Base-by-base conservation (phyloP, 2,329 filamentous ascomycete species). In the Phaeosphaeriaceae sp. region DNA sequence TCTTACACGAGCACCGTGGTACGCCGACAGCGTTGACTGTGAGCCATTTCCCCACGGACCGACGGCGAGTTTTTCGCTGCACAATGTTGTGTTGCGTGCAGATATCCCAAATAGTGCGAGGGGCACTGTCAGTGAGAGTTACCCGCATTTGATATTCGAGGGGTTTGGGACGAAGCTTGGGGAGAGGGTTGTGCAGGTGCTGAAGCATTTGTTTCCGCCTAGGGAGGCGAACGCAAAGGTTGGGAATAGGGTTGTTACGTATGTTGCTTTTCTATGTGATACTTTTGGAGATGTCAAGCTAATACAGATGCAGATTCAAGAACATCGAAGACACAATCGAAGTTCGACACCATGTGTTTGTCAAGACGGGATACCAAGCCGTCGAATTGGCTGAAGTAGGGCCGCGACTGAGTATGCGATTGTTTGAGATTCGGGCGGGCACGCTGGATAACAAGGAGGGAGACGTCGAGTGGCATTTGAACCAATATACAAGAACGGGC, bases 391-490 rank as follows among this genome's bases (percentile, higher is more conserved):
- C 70, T 0, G 67, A 72, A 43, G 68, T 72, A 2, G 68, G 93
- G 0, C 94, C 94, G 1, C 83, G 94, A 48, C 96, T 97, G 90
- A 96, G 92, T n/a, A 94, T 97, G 91, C 83, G 91, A 60, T 79
- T 92, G 44, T 99, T 97, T 69, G 91, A 97, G 77, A 96, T 99
- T 54, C 83, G 92, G 38, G 88, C 87, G 44, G 93, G 94, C 13
- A 96, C 93, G 3, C 78, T 97, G 52, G 94, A 97, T 70, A 96
- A 92, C 67, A 95, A 95, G 74, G 90, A 95, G 60, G 93, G 93
- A 3, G 94, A 99, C 74, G 86, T 95, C 4, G 94, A 99, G 76
- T 99, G 94, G 94, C 89, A 94, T 56, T 80, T 99, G 56, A 95
- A 90, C 54, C 93, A 97, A 70, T 99, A 96, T 74, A 99, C 93